These are phyloP conservation scores for Marchantia paleacea DNA, from an alignment of 225 moss, liverwort and hornwort species.

Conservation along the genomic window DNA sequence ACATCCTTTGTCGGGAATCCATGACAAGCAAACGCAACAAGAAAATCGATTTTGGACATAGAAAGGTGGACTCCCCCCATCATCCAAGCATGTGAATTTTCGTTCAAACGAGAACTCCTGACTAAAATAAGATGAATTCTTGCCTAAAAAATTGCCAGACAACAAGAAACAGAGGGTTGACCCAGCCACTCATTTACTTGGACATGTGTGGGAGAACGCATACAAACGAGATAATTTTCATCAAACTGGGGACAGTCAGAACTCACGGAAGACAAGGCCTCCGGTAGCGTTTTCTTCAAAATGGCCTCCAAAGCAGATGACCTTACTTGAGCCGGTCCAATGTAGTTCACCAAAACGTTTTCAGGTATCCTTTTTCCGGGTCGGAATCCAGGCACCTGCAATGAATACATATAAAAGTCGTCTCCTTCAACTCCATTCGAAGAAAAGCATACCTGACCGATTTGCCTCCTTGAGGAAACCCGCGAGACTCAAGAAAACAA, in stretches of 20 bases:
- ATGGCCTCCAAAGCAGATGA: slow-evolving; percentile 87
- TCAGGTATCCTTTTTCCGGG: slow-evolving; percentile 83
- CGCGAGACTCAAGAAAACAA: neutral
- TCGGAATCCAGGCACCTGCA: slow-evolving; percentile 79
- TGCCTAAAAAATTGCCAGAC: no score
- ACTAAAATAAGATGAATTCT: no score
- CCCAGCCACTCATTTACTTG: no score
- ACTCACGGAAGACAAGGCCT: slow-evolving; percentile 92
- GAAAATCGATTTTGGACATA: no score
- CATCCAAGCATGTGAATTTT: no score
- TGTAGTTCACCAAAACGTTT: slow-evolving; percentile 74
- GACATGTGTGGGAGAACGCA: no score
- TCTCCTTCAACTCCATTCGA: neutral
- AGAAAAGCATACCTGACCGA: neutral
- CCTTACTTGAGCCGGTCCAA: slow-evolving; percentile 70
- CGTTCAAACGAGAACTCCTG: no score
- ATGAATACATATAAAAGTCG: neutral
- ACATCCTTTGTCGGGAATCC: neutral
- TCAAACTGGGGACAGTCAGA: neutral
- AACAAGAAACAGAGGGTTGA: no score
- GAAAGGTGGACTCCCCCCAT: no score
- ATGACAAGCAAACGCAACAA: no score
- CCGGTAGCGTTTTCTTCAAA: slow-evolving; percentile 89
- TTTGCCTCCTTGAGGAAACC: neutral
- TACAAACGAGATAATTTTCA: no score